Conservation (phyloP, 768 basidiomycete genomes). For the Crucibulum laeve region DNA sequence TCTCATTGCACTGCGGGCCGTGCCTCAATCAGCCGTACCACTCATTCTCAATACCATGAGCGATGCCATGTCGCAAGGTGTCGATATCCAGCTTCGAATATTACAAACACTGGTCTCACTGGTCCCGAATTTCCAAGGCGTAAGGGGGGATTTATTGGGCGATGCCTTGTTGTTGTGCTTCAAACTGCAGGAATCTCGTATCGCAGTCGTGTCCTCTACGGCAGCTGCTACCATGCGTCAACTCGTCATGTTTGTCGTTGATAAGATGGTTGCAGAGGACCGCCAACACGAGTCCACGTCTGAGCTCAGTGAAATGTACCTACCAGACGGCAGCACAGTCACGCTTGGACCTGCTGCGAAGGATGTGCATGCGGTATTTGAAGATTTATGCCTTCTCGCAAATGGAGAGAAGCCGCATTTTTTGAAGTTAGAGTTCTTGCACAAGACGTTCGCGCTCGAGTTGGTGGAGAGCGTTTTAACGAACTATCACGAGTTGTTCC, state of each 20-base stretch:
- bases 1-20: conserved; percentile 81
- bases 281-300: conserved; percentile 27
- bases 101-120: conserved; percentile 90
- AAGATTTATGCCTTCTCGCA: conserved; percentile 88
- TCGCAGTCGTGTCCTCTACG: conserved; percentile 94
- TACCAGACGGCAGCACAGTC: conserved; percentile 68
- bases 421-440: conserved; percentile 75
- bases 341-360: conserved; percentile 68
- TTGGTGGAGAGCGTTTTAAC: conserved; percentile 95
- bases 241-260: conserved; percentile 96
- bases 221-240: conserved; percentile 95
- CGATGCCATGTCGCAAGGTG: conserved; percentile 88
- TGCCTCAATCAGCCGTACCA: conserved; percentile 75
- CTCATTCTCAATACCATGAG: conserved; percentile 80
- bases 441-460: conserved; percentile 95
- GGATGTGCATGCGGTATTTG: conserved; percentile 86
- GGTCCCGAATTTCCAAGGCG: conserved; percentile 80
- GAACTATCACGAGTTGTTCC: conserved; percentile 84
- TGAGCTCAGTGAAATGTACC: conserved; percentile 36
- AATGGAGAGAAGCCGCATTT: conserved; percentile 79
- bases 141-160: conserved; percentile 76
- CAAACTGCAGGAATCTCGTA: conserved; percentile 91
- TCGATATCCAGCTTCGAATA: conserved; percentile 94
- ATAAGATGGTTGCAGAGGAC: conserved; percentile 87
- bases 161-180: conserved; percentile 92